Conservation (phyloP, 192 early-diverging fungal genomes). For the Backusella australiensis region DNA sequence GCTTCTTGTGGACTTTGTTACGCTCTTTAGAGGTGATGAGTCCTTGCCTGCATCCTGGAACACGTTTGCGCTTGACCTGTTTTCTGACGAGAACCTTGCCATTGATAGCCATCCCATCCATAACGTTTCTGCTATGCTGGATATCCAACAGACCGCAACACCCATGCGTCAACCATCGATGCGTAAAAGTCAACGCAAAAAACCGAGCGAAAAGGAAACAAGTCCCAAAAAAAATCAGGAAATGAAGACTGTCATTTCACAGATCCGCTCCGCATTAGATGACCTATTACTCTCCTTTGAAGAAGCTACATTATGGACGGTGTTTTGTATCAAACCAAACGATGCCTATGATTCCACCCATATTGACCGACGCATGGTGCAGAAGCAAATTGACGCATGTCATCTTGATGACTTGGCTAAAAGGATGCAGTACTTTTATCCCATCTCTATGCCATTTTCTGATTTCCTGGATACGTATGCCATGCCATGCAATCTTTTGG, state of each 20-base stretch:
- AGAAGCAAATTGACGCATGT: conserved; percentile 66
- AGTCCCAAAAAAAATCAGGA: background rate
- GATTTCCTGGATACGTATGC: conserved; percentile 73
- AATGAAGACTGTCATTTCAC: conserved; percentile 42
- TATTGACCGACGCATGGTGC: conserved; percentile 66
- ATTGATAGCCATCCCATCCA: conserved; percentile 67
- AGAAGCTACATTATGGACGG: conserved; percentile 77
- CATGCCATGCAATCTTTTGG: conserved; percentile 4
- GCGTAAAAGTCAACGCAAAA: conserved; percentile 32
- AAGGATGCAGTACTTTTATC: conserved; percentile 66
- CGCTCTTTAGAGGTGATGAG: conserved; percentile 62
- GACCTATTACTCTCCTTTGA: conserved; percentile 76
- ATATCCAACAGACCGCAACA: conserved; percentile 68
- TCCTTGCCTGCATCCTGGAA: conserved; percentile 63
- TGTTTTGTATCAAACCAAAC: conserved; percentile 77
- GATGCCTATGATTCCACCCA: conserved; percentile 51
- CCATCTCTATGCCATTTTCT: conserved; percentile 56
- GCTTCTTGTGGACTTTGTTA: conserved; percentile 78
- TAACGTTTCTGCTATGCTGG: conserved; percentile 64
- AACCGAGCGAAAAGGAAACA: background rate
- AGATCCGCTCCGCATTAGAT: conserved; percentile 61
- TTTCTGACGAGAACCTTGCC: conserved; percentile 65
- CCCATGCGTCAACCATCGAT: conserved; percentile 70
- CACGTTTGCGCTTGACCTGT: conserved; percentile 70
- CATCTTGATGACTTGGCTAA: conserved; percentile 64